Evolutionary conservation across 2,329 filamentous ascomycete genomes (phyloP), one percentile per base, ranked within the genome.

Genomic region (Hortaea werneckii): DNA sequence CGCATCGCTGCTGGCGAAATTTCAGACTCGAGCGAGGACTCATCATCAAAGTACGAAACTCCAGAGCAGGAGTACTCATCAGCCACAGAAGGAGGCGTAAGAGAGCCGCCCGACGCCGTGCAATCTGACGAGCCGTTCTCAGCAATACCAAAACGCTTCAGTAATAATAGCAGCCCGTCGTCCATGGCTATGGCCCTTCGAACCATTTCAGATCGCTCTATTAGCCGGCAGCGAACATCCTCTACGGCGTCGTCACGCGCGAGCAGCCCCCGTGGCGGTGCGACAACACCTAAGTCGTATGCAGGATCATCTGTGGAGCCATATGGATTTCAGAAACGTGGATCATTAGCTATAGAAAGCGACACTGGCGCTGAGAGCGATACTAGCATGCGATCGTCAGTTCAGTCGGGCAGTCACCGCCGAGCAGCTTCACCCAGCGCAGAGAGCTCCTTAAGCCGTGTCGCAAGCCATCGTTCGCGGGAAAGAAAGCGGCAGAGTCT

Each of bases 391-490:
- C 79, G 85, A 38, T 96, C 90, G 1, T 94, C 88, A 0, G 71
- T 84, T 4, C 71, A 87, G 42, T 79, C 79, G 8, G 55, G 47
- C 6, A 55, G 58, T 29, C 53, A 58, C 43, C 72, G 80, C 40
- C 77, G 88, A 52, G 89, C 86, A 1, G 89, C 95, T 50, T 98
- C 92, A 0, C 92, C 92, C 2, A 83, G 87, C 13, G 94, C 88
- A 5, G 92, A 96, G 50, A 80, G 89, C 58, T 77, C 80, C 53
- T 70, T 95, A 20, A 78, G 83, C 50, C 78, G 87, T 48, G 81
- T 86, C 41, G 80, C 85, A 29, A 90, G 85, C 61, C 54, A 51
- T 12, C 52, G 59, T 29, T 82, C 85, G 37, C 78, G 85, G 47
- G 87, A 94, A 53, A 82, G 86, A 50, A 89, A 96, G 54, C 81